phyloP scores from a whole-genome alignment of 2,329 filamentous ascomycete species.

The Ophiostoma sp. region DNA sequence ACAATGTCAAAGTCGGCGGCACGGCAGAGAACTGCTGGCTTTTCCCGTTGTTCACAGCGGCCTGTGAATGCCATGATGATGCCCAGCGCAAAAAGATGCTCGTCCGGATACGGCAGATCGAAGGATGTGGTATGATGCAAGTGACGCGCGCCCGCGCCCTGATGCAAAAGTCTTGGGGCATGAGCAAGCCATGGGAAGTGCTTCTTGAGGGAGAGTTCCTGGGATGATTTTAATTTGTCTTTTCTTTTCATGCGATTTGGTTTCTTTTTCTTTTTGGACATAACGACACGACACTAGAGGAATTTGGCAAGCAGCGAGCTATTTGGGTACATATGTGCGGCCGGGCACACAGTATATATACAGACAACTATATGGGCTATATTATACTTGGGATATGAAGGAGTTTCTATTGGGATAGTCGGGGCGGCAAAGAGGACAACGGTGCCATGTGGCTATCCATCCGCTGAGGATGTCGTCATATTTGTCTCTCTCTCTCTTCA shows the following conservation, averaged over 20 bases:
- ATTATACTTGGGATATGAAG: background rate
- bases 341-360: background rate
- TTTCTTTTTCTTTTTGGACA: background rate
- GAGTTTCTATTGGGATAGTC: background rate
- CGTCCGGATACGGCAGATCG: constrained; percentile 60
- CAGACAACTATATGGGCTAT: background rate
- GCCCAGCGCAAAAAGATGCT: constrained; percentile 56
- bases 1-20: constrained; percentile 58
- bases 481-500: background rate
- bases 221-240: constrained; percentile 41
- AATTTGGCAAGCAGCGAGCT: background rate
- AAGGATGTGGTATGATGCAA: constrained; percentile 72
- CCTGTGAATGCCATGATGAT: constrained; percentile 61
- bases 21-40: constrained; percentile 69
- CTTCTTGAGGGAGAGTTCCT: constrained; percentile 64
- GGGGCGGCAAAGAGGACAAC: background rate
- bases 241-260: constrained; percentile 13
- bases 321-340: background rate
- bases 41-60: constrained; percentile 79
- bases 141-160: constrained; percentile 58
- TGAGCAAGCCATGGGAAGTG: constrained; percentile 63
- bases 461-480: background rate
- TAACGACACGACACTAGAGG: constrained; percentile 1
- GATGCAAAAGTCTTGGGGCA: constrained; percentile 66
- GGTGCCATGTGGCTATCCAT: background rate